Base-by-base conservation (phyloP, 2,329 filamentous ascomycete genomes). In the Exophiala sp. region DNA sequence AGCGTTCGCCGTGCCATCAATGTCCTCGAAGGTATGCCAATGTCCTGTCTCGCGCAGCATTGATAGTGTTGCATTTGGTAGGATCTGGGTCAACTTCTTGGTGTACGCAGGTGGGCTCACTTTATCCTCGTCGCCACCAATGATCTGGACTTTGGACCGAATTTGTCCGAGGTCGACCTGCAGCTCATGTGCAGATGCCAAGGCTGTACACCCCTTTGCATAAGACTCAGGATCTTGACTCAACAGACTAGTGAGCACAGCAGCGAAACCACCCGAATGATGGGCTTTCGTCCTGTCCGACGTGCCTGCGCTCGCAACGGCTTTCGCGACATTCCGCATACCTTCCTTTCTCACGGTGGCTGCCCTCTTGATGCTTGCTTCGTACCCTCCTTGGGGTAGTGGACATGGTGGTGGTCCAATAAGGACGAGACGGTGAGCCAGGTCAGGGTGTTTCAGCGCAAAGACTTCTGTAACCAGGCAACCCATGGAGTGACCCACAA, bases 401-500 rank as follows among this genome's bases (percentile, higher is more conserved):
- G 78, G 75, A 12, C 65, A 70, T 0, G 74, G 71, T 0, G 75
- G 73, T 1, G 78, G 78, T 0, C 75, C 76, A n/a, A 82, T 57
- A 0, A 82, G 66, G 9, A 81, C 62, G 2, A 82, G 66, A 29
- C 72, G 75, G 0, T 62, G 63, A 1, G 80, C 69, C 0, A 74
- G 64, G 0, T 64, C 62, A 0, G 74, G 73, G 53, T 77, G 57
- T 5, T 68, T 41, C 2, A 71, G 58, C 0, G 72, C 72, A 47
- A 80, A 76, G 1, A 62, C 61, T 0, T 75, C 55, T 1, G 78
- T 79, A 2, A 80, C 60, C 1, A 82, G 66, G 44, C 74, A 78
- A 12, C 78, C 79, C 64, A 82, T 72, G 0, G 74, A 77, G 63
- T 82, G 78, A 6, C 75, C 79, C 2, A 82, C 63, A 1, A 82